Base-by-base conservation (phyloP, 2,329 filamentous ascomycete genomes). In the Hymenotorrendiella dingleyae region DNA sequence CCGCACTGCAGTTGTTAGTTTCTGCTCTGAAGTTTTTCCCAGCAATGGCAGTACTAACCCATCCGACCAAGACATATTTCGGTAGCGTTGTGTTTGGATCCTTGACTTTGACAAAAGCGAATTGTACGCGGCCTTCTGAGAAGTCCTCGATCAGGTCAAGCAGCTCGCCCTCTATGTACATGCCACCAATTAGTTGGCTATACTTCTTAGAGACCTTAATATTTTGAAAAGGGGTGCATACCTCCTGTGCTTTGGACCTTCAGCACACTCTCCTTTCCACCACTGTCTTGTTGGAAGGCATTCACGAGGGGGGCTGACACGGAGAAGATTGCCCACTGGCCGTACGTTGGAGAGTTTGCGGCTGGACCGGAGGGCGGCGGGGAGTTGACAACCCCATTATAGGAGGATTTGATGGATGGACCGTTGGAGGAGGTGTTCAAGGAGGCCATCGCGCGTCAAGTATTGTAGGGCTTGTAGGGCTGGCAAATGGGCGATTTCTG, bases 81-180 rank as follows among this genome's bases (percentile, higher is more conserved):
- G 91, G 89, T 12, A 98, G 78, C 17, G 74, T 71, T 3, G 85
- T 87, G 65, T 98, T 98, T 42, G 89, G 86, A 62, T 98, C 93
- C 65, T 90, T 95, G 69, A 98, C 84, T 68, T 94, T 96, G 58
- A 93, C 82, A 60, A 94, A 97, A 21, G 89, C 93, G 67, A 96
- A 98, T 67, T 98, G 93, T 54, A 98, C 85, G 58, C 89, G 84
- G 42, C 93, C 93, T 65, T 98, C 93, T 54, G 84, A 97, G 67
- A 98, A 95, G 52, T 98, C 93, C 55, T 98, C 93, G 56, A 94
- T 78, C 46, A 98, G 73, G 53, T 96, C 89, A 44, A 80, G 71
- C 49, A 98, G 73, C 66, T 98, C 91, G 50, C 93, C 93, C 69
- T 96, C 90, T 93, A 61, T 41, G 37, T 28, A 34, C 23, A 28